Percentiles rank a stretch among this genome's conserved stretches.
These are phyloP conservation scores for Styphnolobium japonicum DNA, from an alignment of 306 rosid genomes.

Conservation along the genomic window DNA sequence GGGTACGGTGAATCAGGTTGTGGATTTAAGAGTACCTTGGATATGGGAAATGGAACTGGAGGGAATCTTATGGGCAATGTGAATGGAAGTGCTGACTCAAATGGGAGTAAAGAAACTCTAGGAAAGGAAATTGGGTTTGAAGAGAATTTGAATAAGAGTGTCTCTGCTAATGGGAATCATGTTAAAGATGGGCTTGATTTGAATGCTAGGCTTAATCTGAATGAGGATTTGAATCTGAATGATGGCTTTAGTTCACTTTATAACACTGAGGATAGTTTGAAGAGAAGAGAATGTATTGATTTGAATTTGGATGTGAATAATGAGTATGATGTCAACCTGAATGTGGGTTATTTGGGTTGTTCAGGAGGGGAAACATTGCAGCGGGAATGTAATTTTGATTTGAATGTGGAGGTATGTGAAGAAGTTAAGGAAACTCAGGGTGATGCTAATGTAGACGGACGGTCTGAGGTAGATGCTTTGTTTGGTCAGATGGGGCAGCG, in stretches of 20 bases:
- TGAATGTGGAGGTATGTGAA: conserved; percentile 74
- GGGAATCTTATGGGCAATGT: conserved; percentile 33
- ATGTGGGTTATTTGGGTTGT: conserved; percentile 17
- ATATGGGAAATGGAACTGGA: conserved; percentile 35
- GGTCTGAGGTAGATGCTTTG: conserved; percentile 25
- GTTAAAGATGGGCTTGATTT: conserved; percentile 63
- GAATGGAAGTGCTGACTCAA: conserved; percentile 30
- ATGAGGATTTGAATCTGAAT: conserved; percentile 48
- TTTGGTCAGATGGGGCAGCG: conserved; percentile 30
- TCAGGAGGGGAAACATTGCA: conserved; percentile 30
- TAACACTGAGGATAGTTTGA: conserved; percentile 19
- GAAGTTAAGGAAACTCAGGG: conserved; percentile 48
- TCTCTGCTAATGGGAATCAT: conserved; percentile 40
- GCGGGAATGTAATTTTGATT: conserved; percentile 71
- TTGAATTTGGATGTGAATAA: conserved; percentile 70
- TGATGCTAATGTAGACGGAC: conserved; percentile 37
- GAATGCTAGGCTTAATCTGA: conserved; percentile 61
- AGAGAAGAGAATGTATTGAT: conserved; percentile 62
- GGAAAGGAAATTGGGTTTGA: conserved; percentile 22
- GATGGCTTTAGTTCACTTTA: conserved; percentile 34
- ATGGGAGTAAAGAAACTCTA: conserved; percentile 27
- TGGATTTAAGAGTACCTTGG: conserved; percentile 24
- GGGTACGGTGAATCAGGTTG: conserved; percentile 27
- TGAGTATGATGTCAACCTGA: conserved; percentile 45
- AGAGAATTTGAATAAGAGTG: conserved; percentile 34